These are phyloP conservation scores for Pisolithus sp. DNA, from an alignment of 768 basidiomycete species.

Conservation along the genomic window DNA sequence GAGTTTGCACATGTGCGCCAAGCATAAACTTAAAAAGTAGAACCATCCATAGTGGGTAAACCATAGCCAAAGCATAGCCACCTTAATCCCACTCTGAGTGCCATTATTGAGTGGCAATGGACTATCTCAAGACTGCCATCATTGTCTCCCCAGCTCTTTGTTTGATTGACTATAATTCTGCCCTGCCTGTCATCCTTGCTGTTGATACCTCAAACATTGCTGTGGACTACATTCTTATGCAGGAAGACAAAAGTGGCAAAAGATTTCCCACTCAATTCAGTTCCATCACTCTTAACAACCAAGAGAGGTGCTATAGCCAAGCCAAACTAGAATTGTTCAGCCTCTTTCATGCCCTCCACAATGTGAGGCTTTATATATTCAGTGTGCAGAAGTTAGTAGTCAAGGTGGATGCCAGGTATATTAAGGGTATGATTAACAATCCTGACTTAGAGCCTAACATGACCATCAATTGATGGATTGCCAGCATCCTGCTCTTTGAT, in stretches of 20 bases:
- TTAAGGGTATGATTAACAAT: not conserved
- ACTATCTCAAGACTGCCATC: not conserved
- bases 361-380: not conserved
- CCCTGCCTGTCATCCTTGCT: not conserved
- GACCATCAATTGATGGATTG: not conserved
- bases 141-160: conserved; percentile 3
- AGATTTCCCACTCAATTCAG: conserved; percentile 29
- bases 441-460: not conserved
- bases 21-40: too few species aligned
- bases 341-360: not conserved
- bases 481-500: not conserved
- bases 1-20: too few species aligned
- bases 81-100: too few species aligned
- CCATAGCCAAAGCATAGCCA: too few species aligned
- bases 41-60: too few species aligned
- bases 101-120: too few species aligned
- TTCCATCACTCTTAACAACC: conserved; percentile 31
- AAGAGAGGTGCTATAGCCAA: conserved; percentile 11
- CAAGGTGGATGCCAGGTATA: not conserved
- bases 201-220: conserved; percentile 26
- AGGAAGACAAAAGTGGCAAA: not conserved
- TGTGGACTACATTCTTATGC: conserved; percentile 28
- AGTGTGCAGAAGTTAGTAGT: not conserved
- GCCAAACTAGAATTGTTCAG: conserved; percentile 22
- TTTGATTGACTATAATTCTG: not conserved